These are phyloP conservation scores for Syzygium oleosum DNA, from an alignment of 345 rosid species.

Conservation along the genomic window DNA sequence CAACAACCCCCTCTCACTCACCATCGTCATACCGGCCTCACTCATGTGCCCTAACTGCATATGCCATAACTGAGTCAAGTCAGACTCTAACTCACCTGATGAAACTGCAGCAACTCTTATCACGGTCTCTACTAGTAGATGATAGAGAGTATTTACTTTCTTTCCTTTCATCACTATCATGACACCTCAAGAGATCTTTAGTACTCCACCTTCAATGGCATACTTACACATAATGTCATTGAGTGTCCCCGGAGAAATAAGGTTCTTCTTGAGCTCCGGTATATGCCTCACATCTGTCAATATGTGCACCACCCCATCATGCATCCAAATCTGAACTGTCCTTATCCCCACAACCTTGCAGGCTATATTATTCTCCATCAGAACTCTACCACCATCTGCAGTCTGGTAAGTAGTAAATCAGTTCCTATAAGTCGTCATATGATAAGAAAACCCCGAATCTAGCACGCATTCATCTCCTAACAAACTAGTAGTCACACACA, in stretches of 20 bases:
- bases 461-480: neutral
- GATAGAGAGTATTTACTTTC: neutral
- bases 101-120: neutral
- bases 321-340: neutral
- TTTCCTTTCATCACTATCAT: no score
- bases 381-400: accelerated
- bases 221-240: neutral
- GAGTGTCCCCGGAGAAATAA: neutral
- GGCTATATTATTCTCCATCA: no score
- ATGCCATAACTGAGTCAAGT: neutral
- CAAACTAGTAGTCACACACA: no score
- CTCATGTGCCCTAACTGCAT: neutral
- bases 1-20: neutral
- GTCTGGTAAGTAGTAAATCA: no score
- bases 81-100: neutral
- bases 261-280: no score
- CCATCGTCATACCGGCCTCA: neutral
- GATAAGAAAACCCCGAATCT: neutral
- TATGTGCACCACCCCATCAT: neutral
- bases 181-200: no score
- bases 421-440: accelerated
- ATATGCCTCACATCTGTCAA: no score
- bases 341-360: neutral
- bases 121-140: neutral
- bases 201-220: neutral